phyloP scores from a whole-genome alignment of 176 grass and related monocot species.

The Oryza australiensis region DNA sequence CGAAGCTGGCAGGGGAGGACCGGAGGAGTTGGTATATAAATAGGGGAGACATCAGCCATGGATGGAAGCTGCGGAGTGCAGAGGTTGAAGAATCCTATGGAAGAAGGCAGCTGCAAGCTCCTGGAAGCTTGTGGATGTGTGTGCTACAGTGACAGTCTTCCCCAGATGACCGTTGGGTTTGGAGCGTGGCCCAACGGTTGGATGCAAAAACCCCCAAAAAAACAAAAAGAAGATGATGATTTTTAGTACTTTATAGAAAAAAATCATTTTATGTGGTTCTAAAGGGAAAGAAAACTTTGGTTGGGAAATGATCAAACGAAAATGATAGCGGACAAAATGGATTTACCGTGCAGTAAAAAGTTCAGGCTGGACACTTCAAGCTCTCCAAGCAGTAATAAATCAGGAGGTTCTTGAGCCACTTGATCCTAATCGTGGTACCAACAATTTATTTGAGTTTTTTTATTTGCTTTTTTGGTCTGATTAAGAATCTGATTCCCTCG shows the following conservation, averaged over 20 bases:
- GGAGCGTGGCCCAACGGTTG: constrained; percentile 34
- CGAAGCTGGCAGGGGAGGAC: not conserved
- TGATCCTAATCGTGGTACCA: not conserved
- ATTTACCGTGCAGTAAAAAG: not conserved
- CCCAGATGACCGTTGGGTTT: constrained; percentile 32
- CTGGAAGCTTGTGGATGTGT: constrained; percentile 42
- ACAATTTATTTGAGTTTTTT: not conserved
- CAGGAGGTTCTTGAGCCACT: too few relatives aligned
- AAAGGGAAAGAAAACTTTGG: not conserved
- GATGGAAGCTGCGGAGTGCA: not conserved
- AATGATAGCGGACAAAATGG: not conserved
- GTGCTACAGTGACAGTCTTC: not conserved
- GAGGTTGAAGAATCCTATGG: constrained; percentile 18
- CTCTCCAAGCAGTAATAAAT: not conserved
- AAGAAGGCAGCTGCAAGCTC: constrained; percentile 2
- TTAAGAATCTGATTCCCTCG: not conserved
- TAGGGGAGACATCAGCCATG: not conserved
- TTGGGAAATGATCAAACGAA: not conserved
- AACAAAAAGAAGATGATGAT: too few relatives aligned
- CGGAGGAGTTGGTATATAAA: constrained; percentile 1
- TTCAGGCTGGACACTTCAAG: not conserved
- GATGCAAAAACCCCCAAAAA: not conserved
- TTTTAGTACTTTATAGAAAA: too few relatives aligned
- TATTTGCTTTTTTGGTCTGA: not conserved
- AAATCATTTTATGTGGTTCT: not conserved